Evolutionary conservation across 768 basidiomycete species (phyloP).

Genomic region (Psilocybe cubensis): DNA sequence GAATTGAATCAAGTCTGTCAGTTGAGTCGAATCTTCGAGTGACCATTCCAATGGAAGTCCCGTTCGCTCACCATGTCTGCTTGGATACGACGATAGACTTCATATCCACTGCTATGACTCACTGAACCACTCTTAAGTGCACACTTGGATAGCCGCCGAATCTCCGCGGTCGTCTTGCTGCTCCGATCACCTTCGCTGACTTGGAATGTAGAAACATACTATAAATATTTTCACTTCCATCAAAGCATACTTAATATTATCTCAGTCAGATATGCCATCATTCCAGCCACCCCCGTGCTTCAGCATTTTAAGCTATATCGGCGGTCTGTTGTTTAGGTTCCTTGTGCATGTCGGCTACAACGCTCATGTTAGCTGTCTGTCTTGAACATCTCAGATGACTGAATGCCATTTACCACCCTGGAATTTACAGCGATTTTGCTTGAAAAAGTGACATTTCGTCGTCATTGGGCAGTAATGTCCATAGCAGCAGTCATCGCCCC

Average conservation of each 20-base stretch:
- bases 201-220: conserved; percentile 25
- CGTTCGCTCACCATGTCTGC: conserved; percentile 1
- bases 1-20: conserved; percentile 23
- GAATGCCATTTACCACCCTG: conserved; percentile 47
- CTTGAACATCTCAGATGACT: neutral
- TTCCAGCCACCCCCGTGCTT: conserved; percentile 13
- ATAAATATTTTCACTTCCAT: conserved; percentile 26
- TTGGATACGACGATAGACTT: neutral
- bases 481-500: conserved; percentile 64
- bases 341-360: conserved; percentile 45
- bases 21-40: conserved; percentile 19
- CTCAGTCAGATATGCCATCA: conserved; percentile 10
- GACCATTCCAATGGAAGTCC: conserved; percentile 14
- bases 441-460: conserved; percentile 49
- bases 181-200: conserved; percentile 38
- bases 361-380: conserved; percentile 21
- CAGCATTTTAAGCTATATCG: conserved; percentile 16
- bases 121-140: conserved; percentile 4
- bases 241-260: conserved; percentile 23
- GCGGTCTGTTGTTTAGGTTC: conserved; percentile 27
- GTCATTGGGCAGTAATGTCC: conserved; percentile 52
- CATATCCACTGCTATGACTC: neutral
- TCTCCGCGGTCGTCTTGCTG: conserved; percentile 31
- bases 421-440: conserved; percentile 65
- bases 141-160: conserved; percentile 25